Evolutionary conservation across 345 rosid species (phyloP), one percentile per base, ranked within the genome.

Genomic region (Salix purpurea): DNA sequence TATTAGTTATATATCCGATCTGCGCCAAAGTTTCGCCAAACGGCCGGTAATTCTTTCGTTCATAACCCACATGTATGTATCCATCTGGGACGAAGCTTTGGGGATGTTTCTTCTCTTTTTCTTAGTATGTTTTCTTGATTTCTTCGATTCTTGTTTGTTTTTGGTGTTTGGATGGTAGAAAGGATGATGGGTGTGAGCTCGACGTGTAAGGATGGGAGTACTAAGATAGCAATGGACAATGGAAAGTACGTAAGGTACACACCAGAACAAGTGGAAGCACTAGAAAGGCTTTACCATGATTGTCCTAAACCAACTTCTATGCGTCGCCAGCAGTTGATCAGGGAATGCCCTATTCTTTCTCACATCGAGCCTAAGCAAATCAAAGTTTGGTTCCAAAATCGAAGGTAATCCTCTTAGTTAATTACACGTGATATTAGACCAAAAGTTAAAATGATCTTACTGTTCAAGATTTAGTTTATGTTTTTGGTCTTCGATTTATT

Each of bases 311-410:
- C 99, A 44, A 96, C 97, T 81, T 96, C 98, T 46, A 87, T 94
- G 81, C 97, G 99, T 75, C 93, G 99, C 74, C 99, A 94, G 71
- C 99, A 96, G 88, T 73, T 96, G 83, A 96, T 96, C 34, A 87
- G 99, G 83, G 99, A 96, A 82, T 96, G 99, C 79, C 99, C 99
- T 28, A 96, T 96, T 79, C 99, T 96, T 88, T 96, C 97, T 40
- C 84, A 94, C 86, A 96, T 96, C 65, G 99, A 96, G 80, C 97
- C 97, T 1, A 96, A 96, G 76, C 99, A 96, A 85, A 96, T 96
- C 88, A 96, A 96, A 88, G 99, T 96, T 16, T 96, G 98, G 99
- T 96, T 96, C 88, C 99, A 96, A 71, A 96, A 96, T 84, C 84
- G 99, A 85, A 89, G 99, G 99, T 96, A 82, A 58, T 9, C 13